Evolutionary conservation across 441 rosid species (phyloP).

Genomic region (Populus trichocarpa): DNA sequence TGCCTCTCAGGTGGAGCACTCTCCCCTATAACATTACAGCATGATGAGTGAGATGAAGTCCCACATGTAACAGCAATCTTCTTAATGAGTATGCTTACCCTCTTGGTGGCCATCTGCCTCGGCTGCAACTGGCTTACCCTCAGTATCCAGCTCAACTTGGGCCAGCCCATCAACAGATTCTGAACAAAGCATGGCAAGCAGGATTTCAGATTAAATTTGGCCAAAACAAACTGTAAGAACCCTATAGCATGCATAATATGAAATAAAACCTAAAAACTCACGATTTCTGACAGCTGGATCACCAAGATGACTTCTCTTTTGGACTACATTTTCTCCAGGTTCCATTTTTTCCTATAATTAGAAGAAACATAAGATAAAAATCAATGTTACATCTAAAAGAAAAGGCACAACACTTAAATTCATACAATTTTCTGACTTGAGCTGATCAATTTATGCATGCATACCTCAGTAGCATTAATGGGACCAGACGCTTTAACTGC

Average conservation of each 20-base stretch:
- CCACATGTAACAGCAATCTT: conserved; percentile 45
- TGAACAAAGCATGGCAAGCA: conserved; percentile 22
- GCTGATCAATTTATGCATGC: not conserved
- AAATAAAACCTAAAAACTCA: conserved; percentile 34
- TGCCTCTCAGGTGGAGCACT: conserved; percentile 70
- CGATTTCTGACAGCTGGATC: conserved; percentile 36
- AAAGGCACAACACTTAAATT: not conserved
- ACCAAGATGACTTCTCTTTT: conserved; percentile 25
- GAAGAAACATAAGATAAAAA: not conserved
- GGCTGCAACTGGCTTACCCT: conserved; percentile 29
- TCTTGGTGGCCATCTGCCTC: conserved; percentile 52
- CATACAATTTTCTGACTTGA: not conserved
- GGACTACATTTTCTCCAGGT: conserved; percentile 27
- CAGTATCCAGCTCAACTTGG: conserved; percentile 40
- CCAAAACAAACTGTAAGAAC: not conserved
- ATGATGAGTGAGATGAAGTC: conserved; percentile 41
- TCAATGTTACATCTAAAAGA: not conserved
- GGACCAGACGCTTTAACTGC: conserved; percentile 48
- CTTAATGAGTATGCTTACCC: conserved; percentile 72
- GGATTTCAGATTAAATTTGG: conserved; percentile 8
- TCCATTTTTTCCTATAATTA: conserved; percentile 36
- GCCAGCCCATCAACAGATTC: conserved; percentile 42
- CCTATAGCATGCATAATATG: not conserved
- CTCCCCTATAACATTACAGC: conserved; percentile 54
- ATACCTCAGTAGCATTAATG: conserved; percentile 42